Evolutionary conservation across 768 basidiomycete species (phyloP), one percentile per base, ranked within the genome.

Genomic region (Multifurca ochricompacta): DNA sequence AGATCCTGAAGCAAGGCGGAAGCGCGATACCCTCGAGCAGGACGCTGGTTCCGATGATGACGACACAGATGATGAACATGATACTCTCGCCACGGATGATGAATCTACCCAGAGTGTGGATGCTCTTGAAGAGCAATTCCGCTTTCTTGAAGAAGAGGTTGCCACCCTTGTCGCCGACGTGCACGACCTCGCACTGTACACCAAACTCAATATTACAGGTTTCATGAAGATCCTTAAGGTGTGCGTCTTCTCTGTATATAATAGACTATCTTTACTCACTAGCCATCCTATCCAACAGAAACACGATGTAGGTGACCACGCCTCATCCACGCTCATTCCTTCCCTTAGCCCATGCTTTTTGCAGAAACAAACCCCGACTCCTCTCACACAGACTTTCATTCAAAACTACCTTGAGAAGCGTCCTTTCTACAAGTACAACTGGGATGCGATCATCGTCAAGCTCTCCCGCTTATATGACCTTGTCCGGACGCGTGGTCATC

Each of bases 151-250:
- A 70, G 94, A 96, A 65, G 91, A 94, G 65, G 90, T 98, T 18
- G 95, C 94, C 1, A 87, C 81, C 37, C 80, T 99, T 40, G 95
- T 99, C 16, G 95, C 95, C 0, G 87, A 90, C 60, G 88, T 91
- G 10, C 90, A 93, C 62, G 90, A 92, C 68, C 77, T 94, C 36
- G 92, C 93, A 1, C 74, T 97, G 28, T 88, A 94, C 67, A 94
- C 95, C 3, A 98, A 98, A 67, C 80, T 98, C 51, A 98, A 98
- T 68, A 93, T 97, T 64, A 97, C 96, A 1, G 96, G 96, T 9
- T 99, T 99, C 68, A 87, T 97, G 77, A 99, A 99, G 73, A 97
- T 97, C 58, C 75, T 97, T 58, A 97, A 98, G 79, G 88, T 86
- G 56, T 43, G 42, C 18, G 9, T 69, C 68, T 25, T 43, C 19